Evolutionary conservation across 805 yeast genomes (phyloP), one percentile per base, ranked within the genome.

Genomic region (Starmera caribaea): DNA sequence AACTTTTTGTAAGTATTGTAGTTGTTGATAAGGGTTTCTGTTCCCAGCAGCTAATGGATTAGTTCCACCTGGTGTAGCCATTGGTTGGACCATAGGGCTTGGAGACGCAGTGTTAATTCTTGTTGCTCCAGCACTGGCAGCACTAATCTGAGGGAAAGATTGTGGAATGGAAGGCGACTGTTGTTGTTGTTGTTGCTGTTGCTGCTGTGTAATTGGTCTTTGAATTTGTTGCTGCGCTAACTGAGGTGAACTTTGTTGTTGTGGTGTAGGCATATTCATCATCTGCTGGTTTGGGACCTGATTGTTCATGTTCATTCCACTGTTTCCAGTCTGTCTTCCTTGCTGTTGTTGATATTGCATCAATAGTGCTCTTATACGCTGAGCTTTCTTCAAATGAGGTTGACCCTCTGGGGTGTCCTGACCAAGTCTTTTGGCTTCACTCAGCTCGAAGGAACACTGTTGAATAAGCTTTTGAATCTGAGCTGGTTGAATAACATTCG

Each of bases 381-480:
- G 77, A 3, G 86, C 87, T 45, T 73, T 75, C 43, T 66, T 67
- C 48, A 74, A 59, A 48, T 80, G 81, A 45, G 76, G 79, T 48
- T 74, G 73, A 15, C 86, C 87, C 42, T 67, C 75, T 0, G 73
- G 76, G 0, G 79, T 69, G 21, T 71, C 74, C 29, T 67, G 66
- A 3, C 86, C 85, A 1, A 79, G 71, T 14, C 70, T 71, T 48
- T 73, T 75, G 2, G 87, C 88, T 48, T 73, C 71, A 16, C 74
- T 75, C 28, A 76, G 68, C 48, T 78, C 82, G 28, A 68, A 62
- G 38, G 71, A 73, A 45, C 76, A 74, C 40, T 77, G 81, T 44
- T 69, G 73, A 11, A 79, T 69, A 43, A 82, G 62, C 52, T 75
- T 77, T 31, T 76, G 73, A 16, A 54, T 47, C 35, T 54, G 57